These are phyloP conservation scores for Bacterosira constricta DNA, from an alignment of 108 stramenopile species.

Conservation along the genomic window DNA sequence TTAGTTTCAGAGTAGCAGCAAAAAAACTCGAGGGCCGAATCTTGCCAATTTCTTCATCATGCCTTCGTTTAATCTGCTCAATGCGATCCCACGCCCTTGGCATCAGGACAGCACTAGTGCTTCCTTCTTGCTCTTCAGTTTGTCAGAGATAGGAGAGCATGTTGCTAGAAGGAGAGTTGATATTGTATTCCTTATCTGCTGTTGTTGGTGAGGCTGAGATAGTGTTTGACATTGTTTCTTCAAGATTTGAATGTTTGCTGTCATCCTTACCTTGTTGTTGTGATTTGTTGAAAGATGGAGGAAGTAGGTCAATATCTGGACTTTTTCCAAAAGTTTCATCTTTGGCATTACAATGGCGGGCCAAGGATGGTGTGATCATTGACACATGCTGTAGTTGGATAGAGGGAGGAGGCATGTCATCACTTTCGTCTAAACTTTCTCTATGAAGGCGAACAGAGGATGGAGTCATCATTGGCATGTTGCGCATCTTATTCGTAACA, in stretches of 20 bases:
- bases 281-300: no score
- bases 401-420: no score
- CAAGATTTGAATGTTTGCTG: neutral
- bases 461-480: neutral
- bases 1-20: neutral
- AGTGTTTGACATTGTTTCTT: neutral
- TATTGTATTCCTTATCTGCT: neutral
- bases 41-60: slow-evolving; percentile 30
- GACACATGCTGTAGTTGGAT: no score
- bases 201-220: neutral
- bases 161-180: neutral
- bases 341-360: no score
- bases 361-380: no score
- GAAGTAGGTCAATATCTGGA: no score
- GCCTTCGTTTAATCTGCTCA: slow-evolving; percentile 18
- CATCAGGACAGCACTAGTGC: neutral
- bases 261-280: neutral
- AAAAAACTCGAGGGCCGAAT: neutral
- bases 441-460: neutral
- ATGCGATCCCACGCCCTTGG: slow-evolving; percentile 17
- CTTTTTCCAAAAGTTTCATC: no score
- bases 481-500: neutral
- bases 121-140: neutral
- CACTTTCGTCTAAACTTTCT: neutral
- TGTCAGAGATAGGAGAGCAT: neutral